phyloP scores from a whole-genome alignment of 2,329 filamentous ascomycete species.

The Zarea fungicola region DNA sequence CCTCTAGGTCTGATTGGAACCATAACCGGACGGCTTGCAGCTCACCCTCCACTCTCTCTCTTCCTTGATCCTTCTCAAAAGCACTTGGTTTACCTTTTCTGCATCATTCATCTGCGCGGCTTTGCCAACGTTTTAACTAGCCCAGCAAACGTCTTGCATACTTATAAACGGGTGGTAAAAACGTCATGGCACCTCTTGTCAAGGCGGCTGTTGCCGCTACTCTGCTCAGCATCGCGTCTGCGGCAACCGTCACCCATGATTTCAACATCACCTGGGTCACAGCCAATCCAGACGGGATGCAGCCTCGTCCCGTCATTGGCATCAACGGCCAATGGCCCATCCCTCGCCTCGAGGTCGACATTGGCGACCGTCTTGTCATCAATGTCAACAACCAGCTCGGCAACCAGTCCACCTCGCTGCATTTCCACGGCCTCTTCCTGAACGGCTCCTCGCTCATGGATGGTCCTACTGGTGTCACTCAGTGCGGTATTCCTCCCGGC shows the following conservation, averaged over 20 bases:
- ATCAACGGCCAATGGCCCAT: slow-evolving; percentile 75
- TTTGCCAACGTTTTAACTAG: neutral
- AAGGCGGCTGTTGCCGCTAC: slow-evolving; percentile 8
- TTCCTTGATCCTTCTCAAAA: slow-evolving; percentile 8
- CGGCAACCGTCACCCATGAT: slow-evolving; percentile 52
- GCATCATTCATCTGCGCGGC: neutral
- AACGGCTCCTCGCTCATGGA: slow-evolving; percentile 67
- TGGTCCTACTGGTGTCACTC: slow-evolving; percentile 59
- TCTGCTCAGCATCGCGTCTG: slow-evolving; percentile 24
- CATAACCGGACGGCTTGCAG: neutral
- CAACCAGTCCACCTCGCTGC: slow-evolving; percentile 58
- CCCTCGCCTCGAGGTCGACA: slow-evolving; percentile 56
- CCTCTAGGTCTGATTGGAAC: no score
- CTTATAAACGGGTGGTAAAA: slow-evolving; percentile 1
- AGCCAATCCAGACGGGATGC: slow-evolving; percentile 65
- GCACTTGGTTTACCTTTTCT: neutral
- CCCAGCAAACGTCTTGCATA: neutral
- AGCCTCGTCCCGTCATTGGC: slow-evolving; percentile 62
- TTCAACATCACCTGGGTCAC: slow-evolving; percentile 68
- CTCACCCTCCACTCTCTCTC: neutral
- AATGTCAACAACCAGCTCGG: slow-evolving; percentile 55
- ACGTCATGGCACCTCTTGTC: slow-evolving; percentile 8
- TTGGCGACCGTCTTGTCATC: slow-evolving; percentile 57
- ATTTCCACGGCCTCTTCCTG: slow-evolving; percentile 68
- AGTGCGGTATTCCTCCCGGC: slow-evolving; percentile 62